phyloP scores from a whole-genome alignment of 441 rosid species.

The Bocquillonia castaneifolia region DNA sequence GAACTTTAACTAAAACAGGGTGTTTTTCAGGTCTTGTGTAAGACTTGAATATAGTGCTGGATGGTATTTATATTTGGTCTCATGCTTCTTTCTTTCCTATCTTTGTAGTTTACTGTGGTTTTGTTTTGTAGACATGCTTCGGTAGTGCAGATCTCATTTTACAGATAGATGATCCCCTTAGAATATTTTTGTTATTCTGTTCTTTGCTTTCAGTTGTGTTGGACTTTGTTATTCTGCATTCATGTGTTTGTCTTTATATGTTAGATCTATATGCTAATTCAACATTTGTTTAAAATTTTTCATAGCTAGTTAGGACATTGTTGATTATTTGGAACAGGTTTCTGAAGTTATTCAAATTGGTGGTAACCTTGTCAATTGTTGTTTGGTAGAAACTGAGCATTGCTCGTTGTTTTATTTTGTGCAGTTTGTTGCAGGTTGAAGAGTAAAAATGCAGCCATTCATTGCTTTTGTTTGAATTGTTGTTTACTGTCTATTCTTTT shows the following conservation, averaged over 20 bases:
- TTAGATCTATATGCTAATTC: not conserved
- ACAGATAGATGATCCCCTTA: not conserved
- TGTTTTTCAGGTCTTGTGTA: constrained; percentile 19
- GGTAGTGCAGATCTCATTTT: not conserved
- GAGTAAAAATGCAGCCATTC: constrained; percentile 11
- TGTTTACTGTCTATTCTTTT: constrained; percentile 17
- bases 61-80: not conserved
- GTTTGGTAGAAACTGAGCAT: constrained; percentile 26
- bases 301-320: constrained; percentile 14
- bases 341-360: constrained; percentile 29
- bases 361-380: constrained; percentile 27
- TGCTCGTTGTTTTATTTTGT: constrained; percentile 21
- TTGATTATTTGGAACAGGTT: constrained; percentile 36
- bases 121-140: not conserved
- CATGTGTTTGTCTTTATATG: not conserved
- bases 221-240: not conserved
- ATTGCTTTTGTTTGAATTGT: constrained; percentile 13
- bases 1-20: constrained; percentile 17
- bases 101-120: not conserved
- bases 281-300: not conserved
- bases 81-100: constrained; percentile 8
- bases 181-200: not conserved
- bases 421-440: constrained; percentile 34
- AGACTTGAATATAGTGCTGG: constrained; percentile 15
- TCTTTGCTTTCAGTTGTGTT: not conserved